phyloP scores from a whole-genome alignment of 2,329 filamentous ascomycete species.

The Coniella vitis region DNA sequence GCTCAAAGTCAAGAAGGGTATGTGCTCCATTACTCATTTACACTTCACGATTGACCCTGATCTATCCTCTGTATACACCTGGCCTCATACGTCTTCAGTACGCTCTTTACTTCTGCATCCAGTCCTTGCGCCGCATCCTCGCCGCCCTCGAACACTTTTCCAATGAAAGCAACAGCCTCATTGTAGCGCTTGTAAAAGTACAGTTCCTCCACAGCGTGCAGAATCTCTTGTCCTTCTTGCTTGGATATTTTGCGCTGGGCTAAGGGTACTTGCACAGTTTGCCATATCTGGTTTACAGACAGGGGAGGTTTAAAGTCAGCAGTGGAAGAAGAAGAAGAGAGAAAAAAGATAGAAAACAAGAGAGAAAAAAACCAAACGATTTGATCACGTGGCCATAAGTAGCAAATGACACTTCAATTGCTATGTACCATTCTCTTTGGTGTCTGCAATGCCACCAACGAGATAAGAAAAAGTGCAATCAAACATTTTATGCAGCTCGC shows the following conservation, averaged over 20 bases:
- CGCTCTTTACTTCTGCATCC: constrained; percentile 35
- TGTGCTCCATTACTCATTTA: too few species aligned
- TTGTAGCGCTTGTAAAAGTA: constrained; percentile 46
- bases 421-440: too few species aligned
- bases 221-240: constrained; percentile 39
- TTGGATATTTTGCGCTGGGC: constrained; percentile 31
- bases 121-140: constrained; percentile 26
- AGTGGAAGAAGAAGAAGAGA: background rate
- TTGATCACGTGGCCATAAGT: too few species aligned
- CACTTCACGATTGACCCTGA: background rate
- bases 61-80: constrained; percentile 31
- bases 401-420: too few species aligned
- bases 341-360: too few species aligned
- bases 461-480: too few species aligned
- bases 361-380: too few species aligned
- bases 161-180: constrained; percentile 37
- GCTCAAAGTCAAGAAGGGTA: too few species aligned
- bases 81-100: constrained; percentile 35
- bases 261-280: constrained; percentile 36
- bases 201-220: constrained; percentile 52
- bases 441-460: too few species aligned
- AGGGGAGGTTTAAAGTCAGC: background rate
- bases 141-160: constrained; percentile 25
- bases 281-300: constrained; percentile 42
- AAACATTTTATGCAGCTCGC: too few species aligned